Conservation (phyloP, 306 rosid genomes). For the Fragaria vesca region DNA sequence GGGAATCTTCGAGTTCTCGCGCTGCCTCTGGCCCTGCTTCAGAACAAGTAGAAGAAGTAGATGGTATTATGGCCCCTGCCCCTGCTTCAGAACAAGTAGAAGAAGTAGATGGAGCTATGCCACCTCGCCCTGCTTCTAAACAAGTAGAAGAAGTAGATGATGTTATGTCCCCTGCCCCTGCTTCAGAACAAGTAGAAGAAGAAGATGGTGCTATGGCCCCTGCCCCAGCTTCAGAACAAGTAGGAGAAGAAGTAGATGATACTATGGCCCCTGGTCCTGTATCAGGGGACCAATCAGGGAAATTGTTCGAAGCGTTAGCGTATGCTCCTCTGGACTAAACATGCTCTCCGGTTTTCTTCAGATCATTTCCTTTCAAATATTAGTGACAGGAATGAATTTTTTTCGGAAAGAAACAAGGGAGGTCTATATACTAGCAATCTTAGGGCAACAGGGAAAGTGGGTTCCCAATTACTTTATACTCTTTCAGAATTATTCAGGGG, state of each 20-base stretch:
- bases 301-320: not conserved
- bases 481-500: too few relatives aligned
- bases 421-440: not conserved
- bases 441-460: not conserved
- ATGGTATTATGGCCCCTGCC: too few relatives aligned
- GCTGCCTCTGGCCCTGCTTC: conserved; percentile 52
- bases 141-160: too few relatives aligned
- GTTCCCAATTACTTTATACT: not conserved
- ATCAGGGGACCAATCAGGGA: not conserved
- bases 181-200: too few relatives aligned
- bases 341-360: not conserved
- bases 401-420: not conserved
- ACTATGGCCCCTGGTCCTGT: not conserved
- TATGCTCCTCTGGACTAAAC: not conserved
- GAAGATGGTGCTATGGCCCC: too few relatives aligned
- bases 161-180: too few relatives aligned
- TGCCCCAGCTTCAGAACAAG: too few relatives aligned
- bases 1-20: conserved; percentile 54
- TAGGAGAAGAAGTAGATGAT: not conserved
- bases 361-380: not conserved
- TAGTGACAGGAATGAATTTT: conserved; percentile 2
- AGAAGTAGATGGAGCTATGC: too few relatives aligned
- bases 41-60: not conserved
- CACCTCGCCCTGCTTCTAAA: not conserved
- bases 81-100: too few relatives aligned